Evolutionary conservation across 148 eudicot genomes (phyloP), one percentile per base, ranked within the genome.

Genomic region (Nepenthes gracilis): DNA sequence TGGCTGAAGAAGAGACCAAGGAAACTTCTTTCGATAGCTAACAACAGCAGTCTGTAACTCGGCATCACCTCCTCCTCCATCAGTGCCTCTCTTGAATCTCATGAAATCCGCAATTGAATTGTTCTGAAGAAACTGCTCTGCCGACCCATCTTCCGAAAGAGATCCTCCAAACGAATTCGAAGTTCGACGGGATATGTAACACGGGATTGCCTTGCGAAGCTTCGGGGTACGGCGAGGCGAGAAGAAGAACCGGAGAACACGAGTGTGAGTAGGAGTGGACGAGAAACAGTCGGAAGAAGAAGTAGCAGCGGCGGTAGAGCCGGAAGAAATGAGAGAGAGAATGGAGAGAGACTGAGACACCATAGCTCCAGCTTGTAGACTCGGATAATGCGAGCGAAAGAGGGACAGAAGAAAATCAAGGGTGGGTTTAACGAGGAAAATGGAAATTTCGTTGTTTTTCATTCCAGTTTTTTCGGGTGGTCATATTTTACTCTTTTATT

Each of bases 11-110:
- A 94, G 62, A 57, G 92, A 94, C 97, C 89, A 89, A 65, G 99
- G 99, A 35, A 94, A 86, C 86, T 72, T 83, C 84, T 83, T 94
- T 13, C 95, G 86, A 60, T 82, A 94, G 40, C 74, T 69, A 74
- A 94, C 95, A 52, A 85, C 83, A 9, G 99, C 95, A n/a, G 95
- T 89, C 71, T 94, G 95, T 62, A 94, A 62, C 78, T 84, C 87
- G 36, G 78, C 69, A 34, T 71, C 45, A 60, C 67, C 63, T 8
- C 40, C 64, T 13, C 59, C 67, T 2, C 64, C 65, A 47, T 57
- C 70, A 54, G 43, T 51, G n/a, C 73, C 81, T 36, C 58, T 80
- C 64, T 67, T 83, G 62, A 82, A 89, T 81, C 97, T 78, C 99
- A 84, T 82, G 66, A 84, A 93, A 78, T 94, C 99, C 1, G 95